These are phyloP conservation scores for Lentinula aciculospora DNA, from an alignment of 768 basidiomycete genomes.

Conservation along the genomic window DNA sequence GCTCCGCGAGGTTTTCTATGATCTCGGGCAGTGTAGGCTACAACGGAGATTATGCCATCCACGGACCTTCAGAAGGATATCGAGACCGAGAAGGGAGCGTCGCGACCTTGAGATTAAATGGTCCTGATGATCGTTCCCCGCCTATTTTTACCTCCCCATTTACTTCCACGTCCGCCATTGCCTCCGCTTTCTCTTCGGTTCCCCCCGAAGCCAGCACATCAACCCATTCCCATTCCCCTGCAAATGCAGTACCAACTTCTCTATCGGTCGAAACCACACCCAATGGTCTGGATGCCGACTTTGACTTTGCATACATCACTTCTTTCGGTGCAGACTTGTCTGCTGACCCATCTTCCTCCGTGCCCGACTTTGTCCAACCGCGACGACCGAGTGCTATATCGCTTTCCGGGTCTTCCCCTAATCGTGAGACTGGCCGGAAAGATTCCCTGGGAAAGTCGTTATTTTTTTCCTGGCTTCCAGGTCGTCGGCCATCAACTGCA, in stretches of 20 bases:
- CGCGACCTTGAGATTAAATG: constrained; percentile 44
- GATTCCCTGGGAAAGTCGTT: neutral
- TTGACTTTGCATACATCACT: constrained; percentile 6
- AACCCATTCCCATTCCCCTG: neutral
- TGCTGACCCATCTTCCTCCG: constrained; percentile 4
- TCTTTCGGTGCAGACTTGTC: neutral
- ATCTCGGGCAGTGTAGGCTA: neutral
- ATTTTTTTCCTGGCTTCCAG: constrained; percentile 6
- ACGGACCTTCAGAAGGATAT: constrained; percentile 14
- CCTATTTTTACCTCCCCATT: neutral
- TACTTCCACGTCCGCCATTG: neutral
- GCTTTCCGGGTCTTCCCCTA: constrained; percentile 3
- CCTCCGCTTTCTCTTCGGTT: neutral
- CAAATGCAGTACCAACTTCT: neutral
- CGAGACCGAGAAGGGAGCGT: constrained; percentile 55
- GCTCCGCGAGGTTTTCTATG: constrained; percentile 27
- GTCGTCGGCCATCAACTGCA: constrained; percentile 37
- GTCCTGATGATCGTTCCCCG: neutral
- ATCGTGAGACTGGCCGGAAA: neutral
- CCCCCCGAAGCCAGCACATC: neutral
- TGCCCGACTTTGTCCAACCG: constrained; percentile 18
- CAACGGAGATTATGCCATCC: constrained; percentile 34
- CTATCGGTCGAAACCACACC: neutral
- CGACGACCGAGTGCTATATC: neutral
- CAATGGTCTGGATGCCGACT: neutral